Evolutionary conservation across 305 asterid genomes (phyloP), one percentile per base, ranked within the genome.

Genomic region (Fraxinus paxiana): DNA sequence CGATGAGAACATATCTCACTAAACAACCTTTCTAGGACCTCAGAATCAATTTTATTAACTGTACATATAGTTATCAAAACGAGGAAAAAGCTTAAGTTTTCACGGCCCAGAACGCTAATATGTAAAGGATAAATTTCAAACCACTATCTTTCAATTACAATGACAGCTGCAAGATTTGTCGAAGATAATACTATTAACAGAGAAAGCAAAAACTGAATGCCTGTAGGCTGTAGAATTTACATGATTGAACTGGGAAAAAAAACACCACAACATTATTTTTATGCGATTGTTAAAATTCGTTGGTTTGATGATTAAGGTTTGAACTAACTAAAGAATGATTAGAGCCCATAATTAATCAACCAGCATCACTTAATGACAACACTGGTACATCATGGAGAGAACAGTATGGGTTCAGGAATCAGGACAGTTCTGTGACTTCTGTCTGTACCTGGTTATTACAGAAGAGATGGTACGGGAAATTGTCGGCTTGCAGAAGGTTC

Each of bases 261-360:
- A 38, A 38, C 77, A 13, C 10, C 26, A 7, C 31, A 83, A 13
- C 18, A 51, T 80, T 30, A 54, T 73, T 35, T 35, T 2, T 26
- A 22, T 61, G 59, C 51, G 28, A 22, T 31, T 6, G n/a, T 30
- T 37, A 20, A 70, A 20, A 9, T 67, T 67, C 22, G 59, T 76
- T 18, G 78, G 72, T 76, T 28, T 26, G 28, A 77, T 82, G 81
- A 82, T 82, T 82, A 82, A 73, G 72, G 30, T 24, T 37, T 75
- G 37, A 79, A 83, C 81, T 75, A 24, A 83, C 72, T 51, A 83
- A 35, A 69, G 38, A 75, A 83, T 83, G 46, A 83, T 79, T 51
- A 24, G 75, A 79, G 17, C 17, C 43, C 31, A 37, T 15, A 65
- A 75, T 24, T 46, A 65, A 73, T 83, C 69, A 74, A 48, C 38